A percentile compares a stretch with the other conserved stretches of the same genome.
Evolutionary conservation across 164 flowering plant species (phyloP).

Genomic region (Macadamia integrifolia): DNA sequence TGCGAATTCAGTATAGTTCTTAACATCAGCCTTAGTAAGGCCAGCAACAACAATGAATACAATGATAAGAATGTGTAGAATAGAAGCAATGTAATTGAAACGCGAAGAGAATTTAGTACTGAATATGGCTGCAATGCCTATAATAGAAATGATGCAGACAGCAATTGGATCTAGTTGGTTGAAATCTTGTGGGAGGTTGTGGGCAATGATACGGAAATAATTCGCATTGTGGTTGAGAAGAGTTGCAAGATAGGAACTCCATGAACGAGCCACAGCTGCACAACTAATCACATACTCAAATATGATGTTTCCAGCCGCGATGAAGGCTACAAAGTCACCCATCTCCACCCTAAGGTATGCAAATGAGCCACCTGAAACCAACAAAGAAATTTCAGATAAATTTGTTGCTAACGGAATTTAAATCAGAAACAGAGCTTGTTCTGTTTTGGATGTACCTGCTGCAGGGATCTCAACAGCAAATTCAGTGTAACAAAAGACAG

Average conservation of each 20-base stretch:
- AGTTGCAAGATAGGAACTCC: constrained; percentile 74
- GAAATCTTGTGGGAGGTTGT: constrained; percentile 26
- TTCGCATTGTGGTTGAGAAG: constrained; percentile 41
- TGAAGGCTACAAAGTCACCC: constrained; percentile 58
- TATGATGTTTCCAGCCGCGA: constrained; percentile 66
- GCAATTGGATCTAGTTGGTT: constrained; percentile 56
- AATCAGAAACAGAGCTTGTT: not conserved
- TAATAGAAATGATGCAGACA: constrained; percentile 23
- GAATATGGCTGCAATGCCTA: constrained; percentile 34
- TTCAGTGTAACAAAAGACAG: constrained; percentile 54
- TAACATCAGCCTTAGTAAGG: constrained; percentile 34
- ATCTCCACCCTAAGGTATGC: constrained; percentile 58
- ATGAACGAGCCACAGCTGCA: constrained; percentile 56
- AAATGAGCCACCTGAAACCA: constrained; percentile 49
- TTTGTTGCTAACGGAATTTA: not conserved
- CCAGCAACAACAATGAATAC: constrained; percentile 51
- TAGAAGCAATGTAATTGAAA: constrained; percentile 44
- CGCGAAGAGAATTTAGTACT: constrained; percentile 61
- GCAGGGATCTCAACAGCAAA: constrained; percentile 52
- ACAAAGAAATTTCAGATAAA: not conserved
- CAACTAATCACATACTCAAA: constrained; percentile 50
- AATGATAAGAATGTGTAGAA: constrained; percentile 42
- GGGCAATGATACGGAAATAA: constrained; percentile 38
- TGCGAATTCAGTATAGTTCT: constrained; percentile 31
- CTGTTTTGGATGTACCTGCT: constrained; percentile 27